These are phyloP conservation scores for Neophaeococcomyces aloes DNA, from an alignment of 2,329 filamentous ascomycete species.

Conservation along the genomic window DNA sequence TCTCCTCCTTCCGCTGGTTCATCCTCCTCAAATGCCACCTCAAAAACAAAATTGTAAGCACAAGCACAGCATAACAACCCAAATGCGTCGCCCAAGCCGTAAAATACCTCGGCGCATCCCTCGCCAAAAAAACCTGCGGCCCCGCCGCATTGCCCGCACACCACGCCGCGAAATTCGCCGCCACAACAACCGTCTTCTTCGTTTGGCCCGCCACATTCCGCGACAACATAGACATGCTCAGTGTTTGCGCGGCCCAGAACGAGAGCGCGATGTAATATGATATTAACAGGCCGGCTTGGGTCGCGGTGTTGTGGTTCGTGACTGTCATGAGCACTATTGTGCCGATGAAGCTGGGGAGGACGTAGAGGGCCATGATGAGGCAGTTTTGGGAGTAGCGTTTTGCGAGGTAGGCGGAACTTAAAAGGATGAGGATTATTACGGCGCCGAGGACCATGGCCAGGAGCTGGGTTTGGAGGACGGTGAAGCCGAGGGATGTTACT, in stretches of 20 bases:
- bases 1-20: slow-evolving; percentile 24
- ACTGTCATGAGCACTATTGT: slow-evolving; percentile 64
- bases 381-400: slow-evolving; percentile 61
- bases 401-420: slow-evolving; percentile 56
- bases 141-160: slow-evolving; percentile 56
- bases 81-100: slow-evolving; percentile 60
- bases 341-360: slow-evolving; percentile 60
- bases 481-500: slow-evolving; percentile 59
- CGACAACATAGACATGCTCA: slow-evolving; percentile 56
- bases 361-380: slow-evolving; percentile 53
- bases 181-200: slow-evolving; percentile 59
- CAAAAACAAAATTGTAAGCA: slow-evolving; percentile 47
- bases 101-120: slow-evolving; percentile 55
- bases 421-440: slow-evolving; percentile 61
- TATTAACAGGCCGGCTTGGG: slow-evolving; percentile 57
- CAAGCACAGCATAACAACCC: slow-evolving; percentile 55
- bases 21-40: slow-evolving; percentile 51
- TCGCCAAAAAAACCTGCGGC: slow-evolving; percentile 53
- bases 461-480: slow-evolving; percentile 56
- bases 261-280: slow-evolving; percentile 67
- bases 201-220: slow-evolving; percentile 63
- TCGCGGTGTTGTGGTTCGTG: slow-evolving; percentile 45
- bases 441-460: slow-evolving; percentile 64
- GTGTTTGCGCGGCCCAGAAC: slow-evolving; percentile 64
- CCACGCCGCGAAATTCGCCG: slow-evolving; percentile 62